These are phyloP conservation scores for Penicillium sp. DNA, from an alignment of 2,329 filamentous ascomycete genomes.

Conservation along the genomic window DNA sequence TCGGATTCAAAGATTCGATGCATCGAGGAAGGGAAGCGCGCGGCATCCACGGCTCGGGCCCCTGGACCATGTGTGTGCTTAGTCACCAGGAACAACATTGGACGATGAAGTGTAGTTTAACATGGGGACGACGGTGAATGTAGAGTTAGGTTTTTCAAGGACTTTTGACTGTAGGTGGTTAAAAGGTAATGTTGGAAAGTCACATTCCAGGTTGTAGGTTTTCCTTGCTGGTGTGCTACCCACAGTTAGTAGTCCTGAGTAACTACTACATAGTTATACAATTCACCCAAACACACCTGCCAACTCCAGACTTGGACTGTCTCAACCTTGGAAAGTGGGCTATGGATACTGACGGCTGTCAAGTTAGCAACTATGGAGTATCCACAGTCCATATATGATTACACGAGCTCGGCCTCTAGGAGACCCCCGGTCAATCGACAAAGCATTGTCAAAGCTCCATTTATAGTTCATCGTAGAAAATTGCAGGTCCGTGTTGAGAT, in stretches of 20 bases:
- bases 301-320: not conserved
- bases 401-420: not conserved
- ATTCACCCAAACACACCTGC: too few relatives aligned
- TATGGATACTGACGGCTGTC: not conserved
- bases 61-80: constrained; percentile 24
- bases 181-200: too few relatives aligned
- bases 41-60: constrained; percentile 16
- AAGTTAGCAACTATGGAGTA: constrained; percentile 2
- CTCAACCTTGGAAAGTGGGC: not conserved
- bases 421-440: not conserved
- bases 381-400: not conserved
- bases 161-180: too few relatives aligned
- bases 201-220: too few relatives aligned
- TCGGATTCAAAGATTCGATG: not conserved
- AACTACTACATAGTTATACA: too few relatives aligned
- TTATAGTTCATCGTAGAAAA: not conserved
- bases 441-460: not conserved
- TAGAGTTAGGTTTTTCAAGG: not conserved
- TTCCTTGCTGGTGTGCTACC: too few relatives aligned
- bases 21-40: not conserved
- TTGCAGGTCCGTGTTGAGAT: not conserved
- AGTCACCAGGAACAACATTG: constrained; percentile 12
- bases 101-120: not conserved
- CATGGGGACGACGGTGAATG: not conserved
- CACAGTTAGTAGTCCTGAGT: too few relatives aligned